A percentile compares a stretch with the other conserved stretches of the same genome.
Evolutionary conservation across 768 basidiomycete genomes (phyloP).

Genomic region (Russula dissimulans): DNA sequence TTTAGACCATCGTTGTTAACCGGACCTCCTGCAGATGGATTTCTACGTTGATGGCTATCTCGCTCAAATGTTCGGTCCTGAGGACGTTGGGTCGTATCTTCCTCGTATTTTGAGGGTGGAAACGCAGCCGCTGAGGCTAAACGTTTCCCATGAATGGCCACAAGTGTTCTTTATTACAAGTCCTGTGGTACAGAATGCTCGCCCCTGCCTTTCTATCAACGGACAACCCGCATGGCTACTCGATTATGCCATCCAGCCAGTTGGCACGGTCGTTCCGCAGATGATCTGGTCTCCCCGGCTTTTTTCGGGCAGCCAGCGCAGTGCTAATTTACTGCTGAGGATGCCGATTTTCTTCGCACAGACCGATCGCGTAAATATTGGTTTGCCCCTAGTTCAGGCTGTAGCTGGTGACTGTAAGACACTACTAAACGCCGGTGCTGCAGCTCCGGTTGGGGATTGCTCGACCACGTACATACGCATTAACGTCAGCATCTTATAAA

Average conservation of each 20-base stretch:
- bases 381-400: neutral
- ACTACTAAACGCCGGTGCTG: neutral
- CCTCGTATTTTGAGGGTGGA: neutral
- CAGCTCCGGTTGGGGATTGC: neutral
- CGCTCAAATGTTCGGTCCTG: constrained; percentile 2
- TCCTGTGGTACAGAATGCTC: neutral
- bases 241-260: neutral
- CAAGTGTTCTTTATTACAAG: neutral
- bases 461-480: constrained; percentile 2
- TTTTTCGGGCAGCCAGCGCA: neutral
- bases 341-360: constrained; percentile 7
- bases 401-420: neutral
- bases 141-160: neutral
- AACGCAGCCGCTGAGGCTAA: neutral
- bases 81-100: neutral
- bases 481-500: neutral
- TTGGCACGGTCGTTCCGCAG: constrained; percentile 8
- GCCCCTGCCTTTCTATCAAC: neutral
- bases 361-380: neutral
- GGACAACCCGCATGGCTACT: neutral
- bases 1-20: too few relatives aligned
- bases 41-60: neutral
- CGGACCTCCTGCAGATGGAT: neutral
- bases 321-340: neutral
- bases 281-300: neutral